Base-by-base conservation (phyloP, 2,329 filamentous ascomycete genomes). In the Ophiostoma sp. region DNA sequence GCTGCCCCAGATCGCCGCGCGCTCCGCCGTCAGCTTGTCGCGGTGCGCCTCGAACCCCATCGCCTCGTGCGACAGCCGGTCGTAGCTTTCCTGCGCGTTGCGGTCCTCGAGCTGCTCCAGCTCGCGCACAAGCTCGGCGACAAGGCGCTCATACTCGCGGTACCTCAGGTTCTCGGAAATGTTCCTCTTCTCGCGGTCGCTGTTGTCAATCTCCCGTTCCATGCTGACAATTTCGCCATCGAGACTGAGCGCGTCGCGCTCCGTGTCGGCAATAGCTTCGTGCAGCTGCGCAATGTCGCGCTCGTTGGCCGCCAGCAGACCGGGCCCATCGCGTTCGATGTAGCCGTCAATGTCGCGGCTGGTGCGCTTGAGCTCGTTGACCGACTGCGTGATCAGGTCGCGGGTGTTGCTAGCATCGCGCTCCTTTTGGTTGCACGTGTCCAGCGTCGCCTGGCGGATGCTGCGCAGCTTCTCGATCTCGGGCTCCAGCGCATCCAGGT, bases 121-220 rank as follows among this genome's bases (percentile, higher is more conserved):
- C 72, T 95, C 91, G 23, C 79, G 78, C 69, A 86, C 82, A 7
- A 97, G 85, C 4, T 81, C 82, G 60, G 91, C 85, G 1, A 97
- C 83, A 52, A 89, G 85, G 69, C 88, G 86, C 70, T 88, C 83
- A 72, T 91, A 90, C 77, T 90, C 90, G 71, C 95, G 91, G 78
- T 93, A 97, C 73, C 89, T 89, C 68, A 98, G 82, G 76, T 99
- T 99, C 77, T 98, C 93, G 31, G 84, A 84, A 75, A 99, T 97
- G 73, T 92, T 93, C 75, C 92, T 90, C 80, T 93, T 94, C 70
- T 89, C 94, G 71, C 89, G 88, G 73, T 94, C 91, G 70, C 92
- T 91, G 76, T 93, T 92, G 75, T 89, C 87, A 68, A 94, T 85
- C 68, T 93, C 89, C 67, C 91, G 86, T 73, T 90, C 90, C 68